Base-by-base conservation (phyloP, 2,329 filamentous ascomycete genomes). In the Talaromyces marneffei region DNA sequence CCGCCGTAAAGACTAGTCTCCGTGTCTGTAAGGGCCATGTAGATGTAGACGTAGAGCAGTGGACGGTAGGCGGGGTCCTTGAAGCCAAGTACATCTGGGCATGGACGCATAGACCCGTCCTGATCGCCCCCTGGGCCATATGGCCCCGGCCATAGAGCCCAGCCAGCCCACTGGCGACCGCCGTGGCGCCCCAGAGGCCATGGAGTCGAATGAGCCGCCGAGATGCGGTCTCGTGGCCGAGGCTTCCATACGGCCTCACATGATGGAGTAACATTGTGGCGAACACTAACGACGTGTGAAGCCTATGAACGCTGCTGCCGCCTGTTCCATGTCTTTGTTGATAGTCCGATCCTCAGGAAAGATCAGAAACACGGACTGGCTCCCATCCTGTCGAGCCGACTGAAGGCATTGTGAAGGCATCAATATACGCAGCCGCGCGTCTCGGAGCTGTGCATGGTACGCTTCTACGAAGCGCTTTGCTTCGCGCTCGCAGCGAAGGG, bases 391-490 rank as follows among this genome's bases (percentile, higher is more conserved):
- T 33, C 64, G 63, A 16, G 62, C 65, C 48, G 65, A 56, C 52
- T 65, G n/a, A 57, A 66, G 65, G 60, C 62, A 66, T 48, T 68
- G 59, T 46, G 42, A 42, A 25, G 59, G 66, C 33, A 62, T 59
- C 2, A 66, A 37, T 61, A 18, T n/a, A 52, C 48, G 48, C 27
- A 52, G 27, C 2, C 27, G 16, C 31, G 48, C 48, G 48, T 60
- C 39, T 27, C 61, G 63, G 33, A 66, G 57, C 29, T 66, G 64
- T 55, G 57, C 60, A 44, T 67, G 53, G 57, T 68, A 67, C 60
- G 61, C 64, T 10, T 61, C 65, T 37, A 57, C 61, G 23, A 52
- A 52, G 31, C 42, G 66, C 14, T 3, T 25, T 52, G 59, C 48
- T 60, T 50, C 58, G 56, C 31, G 63, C 64, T 14, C 65, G 52